Conservation (phyloP, 805 yeast species). For the Priceomyces fermenticarens region DNA sequence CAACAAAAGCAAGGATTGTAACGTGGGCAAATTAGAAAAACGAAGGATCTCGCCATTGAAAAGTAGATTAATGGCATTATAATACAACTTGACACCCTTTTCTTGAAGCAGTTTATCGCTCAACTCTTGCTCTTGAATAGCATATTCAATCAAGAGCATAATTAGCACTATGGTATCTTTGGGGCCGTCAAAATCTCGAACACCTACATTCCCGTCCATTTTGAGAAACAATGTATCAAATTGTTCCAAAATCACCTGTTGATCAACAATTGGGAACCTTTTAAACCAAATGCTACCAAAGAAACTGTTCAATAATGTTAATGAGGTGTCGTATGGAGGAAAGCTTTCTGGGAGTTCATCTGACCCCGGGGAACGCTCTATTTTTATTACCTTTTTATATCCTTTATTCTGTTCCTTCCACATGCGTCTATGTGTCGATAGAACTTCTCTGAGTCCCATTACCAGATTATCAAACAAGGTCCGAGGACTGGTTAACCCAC, state of each 20-base stretch:
- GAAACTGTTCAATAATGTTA: background rate
- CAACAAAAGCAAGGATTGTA: constrained; percentile 2
- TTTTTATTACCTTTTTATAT: background rate
- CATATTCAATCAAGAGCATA: background rate
- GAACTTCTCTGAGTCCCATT: background rate
- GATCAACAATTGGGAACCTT: background rate
- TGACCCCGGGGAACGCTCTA: background rate
- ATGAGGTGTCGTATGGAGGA: background rate
- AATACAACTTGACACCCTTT: background rate
- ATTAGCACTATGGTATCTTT: background rate
- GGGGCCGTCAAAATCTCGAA: background rate
- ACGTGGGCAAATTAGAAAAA: background rate
- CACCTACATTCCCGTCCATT: background rate
- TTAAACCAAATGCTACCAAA: constrained; percentile 3
- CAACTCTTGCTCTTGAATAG: constrained; percentile 1
- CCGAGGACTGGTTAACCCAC: background rate
- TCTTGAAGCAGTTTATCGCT: background rate
- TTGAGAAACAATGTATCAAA: background rate
- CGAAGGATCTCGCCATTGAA: background rate
- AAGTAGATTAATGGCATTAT: background rate
- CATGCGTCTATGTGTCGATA: background rate
- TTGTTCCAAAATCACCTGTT: background rate
- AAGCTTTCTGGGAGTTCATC: background rate
- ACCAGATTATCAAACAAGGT: background rate
- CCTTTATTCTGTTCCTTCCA: background rate